phyloP scores from a whole-genome alignment of 1,284 basidiomycete species.

The Peniophora sp. region DNA sequence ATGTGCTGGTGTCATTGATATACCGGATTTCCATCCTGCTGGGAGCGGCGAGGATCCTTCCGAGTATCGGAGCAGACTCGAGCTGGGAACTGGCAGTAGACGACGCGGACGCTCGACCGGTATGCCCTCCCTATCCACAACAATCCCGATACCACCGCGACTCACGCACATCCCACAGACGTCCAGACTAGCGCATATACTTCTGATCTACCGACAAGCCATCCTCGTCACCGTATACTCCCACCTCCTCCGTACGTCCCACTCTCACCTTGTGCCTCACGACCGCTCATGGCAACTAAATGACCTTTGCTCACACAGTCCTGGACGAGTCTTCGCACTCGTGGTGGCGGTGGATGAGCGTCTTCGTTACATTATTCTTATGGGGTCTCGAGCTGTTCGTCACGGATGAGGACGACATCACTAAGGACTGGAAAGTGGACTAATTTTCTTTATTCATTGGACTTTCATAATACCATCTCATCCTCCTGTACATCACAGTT shows the following conservation, averaged over 20 bases:
- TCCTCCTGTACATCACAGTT: too few species aligned
- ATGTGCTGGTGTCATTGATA: constrained; percentile 74
- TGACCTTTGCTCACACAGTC: constrained; percentile 31
- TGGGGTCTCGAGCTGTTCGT: constrained; percentile 78
- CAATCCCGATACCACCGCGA: not conserved
- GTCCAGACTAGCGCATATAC: constrained; percentile 59
- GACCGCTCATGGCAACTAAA: not conserved
- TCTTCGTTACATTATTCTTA: constrained; percentile 73
- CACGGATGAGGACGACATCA: constrained; percentile 65
- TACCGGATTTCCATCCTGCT: constrained; percentile 84
- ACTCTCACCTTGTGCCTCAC: constrained; percentile 1
- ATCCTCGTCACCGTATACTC: constrained; percentile 84
- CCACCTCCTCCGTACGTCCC: constrained; percentile 61
- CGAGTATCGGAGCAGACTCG: constrained; percentile 68
- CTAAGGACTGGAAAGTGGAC: constrained; percentile 75
- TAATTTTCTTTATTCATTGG: constrained; percentile 22
- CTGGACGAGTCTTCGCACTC: constrained; percentile 79
- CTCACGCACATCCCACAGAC: constrained; percentile 38
- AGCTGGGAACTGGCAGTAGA: constrained; percentile 63
- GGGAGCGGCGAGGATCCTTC: constrained; percentile 76
- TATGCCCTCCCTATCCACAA: constrained; percentile 18
- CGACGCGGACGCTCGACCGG: constrained; percentile 68
- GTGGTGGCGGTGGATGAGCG: constrained; percentile 86
- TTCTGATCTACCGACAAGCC: constrained; percentile 74
- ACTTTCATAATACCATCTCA: not conserved